Conservation (phyloP, 768 basidiomycete genomes). For the Naganishia kalamii region DNA sequence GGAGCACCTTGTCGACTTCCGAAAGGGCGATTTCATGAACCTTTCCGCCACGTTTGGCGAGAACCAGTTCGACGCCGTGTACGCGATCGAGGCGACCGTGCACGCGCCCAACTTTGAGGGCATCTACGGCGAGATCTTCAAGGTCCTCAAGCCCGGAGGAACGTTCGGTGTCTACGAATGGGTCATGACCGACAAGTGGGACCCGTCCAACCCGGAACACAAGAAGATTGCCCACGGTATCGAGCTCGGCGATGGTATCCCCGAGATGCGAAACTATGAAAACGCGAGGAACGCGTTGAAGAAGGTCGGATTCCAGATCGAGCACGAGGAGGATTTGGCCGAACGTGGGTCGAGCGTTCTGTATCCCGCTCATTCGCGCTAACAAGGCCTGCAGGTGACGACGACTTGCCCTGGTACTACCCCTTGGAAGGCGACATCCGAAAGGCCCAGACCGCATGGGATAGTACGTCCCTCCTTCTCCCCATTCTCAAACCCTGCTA, state of each 20-base stretch:
- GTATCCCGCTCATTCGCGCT: not conserved
- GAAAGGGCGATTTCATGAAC: slow-evolving; percentile 96
- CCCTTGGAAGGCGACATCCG: slow-evolving; percentile 86
- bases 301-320: slow-evolving; percentile 76
- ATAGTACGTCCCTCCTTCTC: slow-evolving; percentile 48
- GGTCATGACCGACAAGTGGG: slow-evolving; percentile 98
- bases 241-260: slow-evolving; percentile 92
- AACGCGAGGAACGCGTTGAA: slow-evolving; percentile 68
- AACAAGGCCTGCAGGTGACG: slow-evolving; percentile 29
- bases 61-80: slow-evolving; percentile 89
- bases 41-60: slow-evolving; percentile 84
- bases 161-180: slow-evolving; percentile 98
- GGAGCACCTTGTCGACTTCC: slow-evolving; percentile 68
- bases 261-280: slow-evolving; percentile 81
- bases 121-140: slow-evolving; percentile 85
- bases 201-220: slow-evolving; percentile 70
- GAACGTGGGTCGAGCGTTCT: slow-evolving; percentile 59
- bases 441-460: slow-evolving; percentile 92
- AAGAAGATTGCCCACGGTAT: slow-evolving; percentile 84
- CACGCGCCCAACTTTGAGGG: slow-evolving; percentile 95
- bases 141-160: slow-evolving; percentile 93
- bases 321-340: slow-evolving; percentile 90
- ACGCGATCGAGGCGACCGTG: slow-evolving; percentile 95
- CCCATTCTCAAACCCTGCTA: not conserved
- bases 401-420: slow-evolving; percentile 76